Evolutionary conservation across 192 early-diverging fungal species (phyloP).

Genomic region (Coemansia sp.): DNA sequence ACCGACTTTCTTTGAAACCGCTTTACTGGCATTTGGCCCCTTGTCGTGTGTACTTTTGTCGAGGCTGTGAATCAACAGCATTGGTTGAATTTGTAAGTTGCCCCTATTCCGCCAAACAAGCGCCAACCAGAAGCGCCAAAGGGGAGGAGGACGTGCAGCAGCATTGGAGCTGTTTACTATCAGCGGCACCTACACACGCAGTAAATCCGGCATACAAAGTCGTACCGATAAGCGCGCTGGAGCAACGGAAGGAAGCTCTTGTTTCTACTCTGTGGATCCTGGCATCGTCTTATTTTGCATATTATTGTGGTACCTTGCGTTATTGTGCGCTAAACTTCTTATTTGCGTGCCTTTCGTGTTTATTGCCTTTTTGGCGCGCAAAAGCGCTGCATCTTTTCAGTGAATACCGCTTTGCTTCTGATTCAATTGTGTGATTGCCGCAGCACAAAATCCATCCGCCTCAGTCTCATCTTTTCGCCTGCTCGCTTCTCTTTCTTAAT

Average conservation of each 20-base stretch:
- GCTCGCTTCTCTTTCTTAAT: constrained; percentile 6
- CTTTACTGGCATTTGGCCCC: constrained; percentile 1
- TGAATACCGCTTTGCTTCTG: neutral
- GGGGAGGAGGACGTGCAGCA: constrained; percentile 10
- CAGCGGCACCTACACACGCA: constrained; percentile 7
- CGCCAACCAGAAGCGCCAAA: neutral
- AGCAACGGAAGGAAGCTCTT: neutral
- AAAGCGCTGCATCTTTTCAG: neutral
- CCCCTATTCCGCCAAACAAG: neutral
- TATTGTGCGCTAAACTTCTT: constrained; percentile 2
- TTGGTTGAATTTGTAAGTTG: constrained; percentile 9
- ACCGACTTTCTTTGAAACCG: neutral
- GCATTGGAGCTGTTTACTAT: constrained; percentile 14
- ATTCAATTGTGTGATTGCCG: neutral
- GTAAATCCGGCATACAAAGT: neutral
- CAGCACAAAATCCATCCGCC: constrained; percentile 1
- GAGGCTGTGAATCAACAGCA: constrained; percentile 7
- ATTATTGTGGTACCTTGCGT: constrained; percentile 9
- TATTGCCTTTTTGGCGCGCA: neutral
- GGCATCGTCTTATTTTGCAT: constrained; percentile 2
- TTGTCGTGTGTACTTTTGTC: neutral
- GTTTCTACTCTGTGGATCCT: constrained; percentile 6
- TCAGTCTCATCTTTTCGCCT: neutral
- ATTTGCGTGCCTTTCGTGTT: neutral
- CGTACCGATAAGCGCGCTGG: constrained; percentile 1